Evolutionary conservation across 306 rosid genomes (phyloP), one percentile per base, ranked within the genome.

Genomic region (Quercus parvula): DNA sequence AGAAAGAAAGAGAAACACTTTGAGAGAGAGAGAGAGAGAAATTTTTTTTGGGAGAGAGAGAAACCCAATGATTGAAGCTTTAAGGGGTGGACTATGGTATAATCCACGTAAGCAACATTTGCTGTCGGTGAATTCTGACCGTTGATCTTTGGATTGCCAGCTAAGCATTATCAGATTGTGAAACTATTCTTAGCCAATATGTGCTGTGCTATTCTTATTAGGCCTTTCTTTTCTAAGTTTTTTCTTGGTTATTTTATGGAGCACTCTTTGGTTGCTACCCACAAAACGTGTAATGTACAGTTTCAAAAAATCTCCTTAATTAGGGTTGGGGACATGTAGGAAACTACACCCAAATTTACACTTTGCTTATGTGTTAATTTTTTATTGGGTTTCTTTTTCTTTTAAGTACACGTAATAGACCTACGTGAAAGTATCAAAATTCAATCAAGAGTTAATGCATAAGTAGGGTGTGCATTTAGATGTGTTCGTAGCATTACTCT

Each of bases 121-220:
- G 82, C 81, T 66, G 86, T 82, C 82, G 68, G 84, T 58, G 75
- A 70, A 86, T 77, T 78, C 73, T 87, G 81, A 77, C 87, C 90
- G 69, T 90, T 78, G 92, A 92, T 89, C 78, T 74, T 75, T 84
- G 75, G 80, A 80, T 86, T 86, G 90, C 95, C 97, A 92, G 91
- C 92, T 83, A 87, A 87, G 92, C 91, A 83, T 77, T 69, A 75
- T 85, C 84, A 62, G 86, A 49, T 58, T 22, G 41, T 61, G 79
- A 75, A 57, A 74, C 78, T 71, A 17, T 79, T 82, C 80, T 71
- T 87, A 85, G 59, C 91, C 81, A 74, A 78, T 17, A 74, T 88
- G 92, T 77, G 90, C 85, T 86, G 87, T 86, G 70, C 81, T 62
- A 73, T 81, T 62, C 12, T 8, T 2, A 8, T 41, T 68, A n/a